phyloP scores from a whole-genome alignment of 805 yeast genomes.

The Metschnikowia gelsemii region DNA sequence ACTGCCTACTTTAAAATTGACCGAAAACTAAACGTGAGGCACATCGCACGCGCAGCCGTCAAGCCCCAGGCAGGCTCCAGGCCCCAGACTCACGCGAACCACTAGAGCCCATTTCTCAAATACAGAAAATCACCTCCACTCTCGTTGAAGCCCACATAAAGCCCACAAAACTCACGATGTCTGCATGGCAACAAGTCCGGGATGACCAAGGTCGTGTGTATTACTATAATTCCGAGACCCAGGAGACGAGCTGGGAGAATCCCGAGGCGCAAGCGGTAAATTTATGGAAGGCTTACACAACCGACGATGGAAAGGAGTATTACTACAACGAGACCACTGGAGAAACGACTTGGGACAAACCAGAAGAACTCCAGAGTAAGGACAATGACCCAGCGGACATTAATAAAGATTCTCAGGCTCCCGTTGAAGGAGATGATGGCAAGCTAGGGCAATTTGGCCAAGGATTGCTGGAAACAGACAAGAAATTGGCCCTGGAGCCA shows the following conservation, averaged over 20 bases:
- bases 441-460: background rate
- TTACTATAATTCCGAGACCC: slow-evolving; percentile 64
- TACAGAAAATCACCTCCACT: no score
- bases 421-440: background rate
- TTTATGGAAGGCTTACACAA: slow-evolving; percentile 44
- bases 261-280: slow-evolving; percentile 48
- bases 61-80: no score
- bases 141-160: no score
- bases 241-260: slow-evolving; percentile 77
- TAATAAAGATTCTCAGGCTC: slow-evolving; percentile 13
- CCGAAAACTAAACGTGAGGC: no score
- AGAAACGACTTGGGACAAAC: slow-evolving; percentile 81
- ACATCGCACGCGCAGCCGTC: no score
- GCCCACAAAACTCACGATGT: slow-evolving; percentile 13
- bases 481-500: slow-evolving; percentile 24
- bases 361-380: slow-evolving; percentile 42
- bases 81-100: background rate
- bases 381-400: background rate
- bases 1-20: no score
- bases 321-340: slow-evolving; percentile 65
- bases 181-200: slow-evolving; percentile 60
- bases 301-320: slow-evolving; percentile 60
- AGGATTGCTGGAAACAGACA: slow-evolving; percentile 20
- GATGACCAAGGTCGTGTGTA: slow-evolving; percentile 69
- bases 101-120: no score